Conservation (phyloP, 768 basidiomycete species). For the Tylopilus intermedius region DNA sequence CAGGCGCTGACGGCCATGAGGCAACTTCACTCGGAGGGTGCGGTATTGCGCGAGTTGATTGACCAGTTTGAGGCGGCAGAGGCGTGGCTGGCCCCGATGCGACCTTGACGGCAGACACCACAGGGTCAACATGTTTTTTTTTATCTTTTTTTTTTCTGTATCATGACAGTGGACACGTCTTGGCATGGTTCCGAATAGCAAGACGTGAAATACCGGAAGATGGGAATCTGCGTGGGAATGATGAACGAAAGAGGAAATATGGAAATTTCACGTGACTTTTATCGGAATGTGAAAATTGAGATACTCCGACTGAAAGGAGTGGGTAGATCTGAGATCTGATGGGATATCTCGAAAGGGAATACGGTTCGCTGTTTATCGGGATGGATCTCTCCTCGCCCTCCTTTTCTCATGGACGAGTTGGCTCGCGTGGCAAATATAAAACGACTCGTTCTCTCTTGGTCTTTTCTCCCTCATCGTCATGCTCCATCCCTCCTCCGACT, state of each 20-base stretch:
- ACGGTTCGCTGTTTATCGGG: slow-evolving; percentile 14
- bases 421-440: slow-evolving; percentile 27
- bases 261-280: slow-evolving; percentile 13
- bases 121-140: slow-evolving; percentile 1
- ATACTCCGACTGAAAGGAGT: neutral
- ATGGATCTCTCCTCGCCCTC: slow-evolving; percentile 11
- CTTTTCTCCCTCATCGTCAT: slow-evolving; percentile 14
- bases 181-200: neutral
- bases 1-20: slow-evolving; percentile 87
- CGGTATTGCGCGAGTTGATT: slow-evolving; percentile 81
- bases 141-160: neutral
- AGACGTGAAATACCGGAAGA: slow-evolving; percentile 4
- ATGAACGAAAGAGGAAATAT: slow-evolving; percentile 14
- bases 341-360: slow-evolving; percentile 2
- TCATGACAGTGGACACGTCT: neutral
- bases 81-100: slow-evolving; percentile 88
- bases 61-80: slow-evolving; percentile 96
- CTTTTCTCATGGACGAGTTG: slow-evolving; percentile 19
- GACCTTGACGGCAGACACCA: slow-evolving; percentile 50
- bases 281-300: neutral
- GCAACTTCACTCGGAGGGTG: slow-evolving; percentile 77
- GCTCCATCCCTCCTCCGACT: slow-evolving; percentile 22
- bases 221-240: slow-evolving; percentile 22
- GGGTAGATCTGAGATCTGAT: slow-evolving; percentile 23
- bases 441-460: neutral